Conservation (phyloP, 2,329 filamentous ascomycete genomes). For the Talaromyces sp. region DNA sequence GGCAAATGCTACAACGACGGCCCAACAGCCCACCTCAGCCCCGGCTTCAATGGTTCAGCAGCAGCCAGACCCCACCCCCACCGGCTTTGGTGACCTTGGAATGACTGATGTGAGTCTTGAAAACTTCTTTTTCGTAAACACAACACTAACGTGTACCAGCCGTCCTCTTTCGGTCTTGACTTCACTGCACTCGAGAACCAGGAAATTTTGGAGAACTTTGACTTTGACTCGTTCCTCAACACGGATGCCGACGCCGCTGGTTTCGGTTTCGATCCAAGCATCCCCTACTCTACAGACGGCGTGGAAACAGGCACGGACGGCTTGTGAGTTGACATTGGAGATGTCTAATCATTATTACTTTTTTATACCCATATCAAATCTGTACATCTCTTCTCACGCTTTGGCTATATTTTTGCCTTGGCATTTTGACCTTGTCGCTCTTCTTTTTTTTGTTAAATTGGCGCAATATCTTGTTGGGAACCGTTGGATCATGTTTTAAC, state of each 20-base stretch:
- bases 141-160: constrained; percentile 20
- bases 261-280: constrained; percentile 41
- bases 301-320: constrained; percentile 35
- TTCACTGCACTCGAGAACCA: constrained; percentile 43
- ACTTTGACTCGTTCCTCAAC: constrained; percentile 64
- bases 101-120: constrained; percentile 33
- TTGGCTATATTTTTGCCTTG: constrained; percentile 12
- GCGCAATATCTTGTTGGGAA: neutral
- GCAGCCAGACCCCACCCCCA: constrained; percentile 28
- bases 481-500: neutral
- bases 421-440: constrained; percentile 7
- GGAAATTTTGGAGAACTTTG: constrained; percentile 52
- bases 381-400: constrained; percentile 30
- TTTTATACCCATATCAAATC: constrained; percentile 14
- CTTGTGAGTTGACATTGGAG: constrained; percentile 3
- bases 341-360: constrained; percentile 1
- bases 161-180: constrained; percentile 35
- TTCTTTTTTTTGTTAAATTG: constrained; percentile 13
- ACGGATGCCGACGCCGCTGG: constrained; percentile 44
- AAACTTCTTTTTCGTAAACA: neutral
- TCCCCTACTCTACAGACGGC: constrained; percentile 35
- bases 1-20: constrained; percentile 26
- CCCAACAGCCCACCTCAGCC: constrained; percentile 29
- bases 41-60: constrained; percentile 34
- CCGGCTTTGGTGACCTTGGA: constrained; percentile 29